A percentile compares a stretch with the other conserved stretches of the same genome.
These are phyloP conservation scores for Dionaea muscipula DNA, from an alignment of 179 eudicot genomes.

Conservation along the genomic window DNA sequence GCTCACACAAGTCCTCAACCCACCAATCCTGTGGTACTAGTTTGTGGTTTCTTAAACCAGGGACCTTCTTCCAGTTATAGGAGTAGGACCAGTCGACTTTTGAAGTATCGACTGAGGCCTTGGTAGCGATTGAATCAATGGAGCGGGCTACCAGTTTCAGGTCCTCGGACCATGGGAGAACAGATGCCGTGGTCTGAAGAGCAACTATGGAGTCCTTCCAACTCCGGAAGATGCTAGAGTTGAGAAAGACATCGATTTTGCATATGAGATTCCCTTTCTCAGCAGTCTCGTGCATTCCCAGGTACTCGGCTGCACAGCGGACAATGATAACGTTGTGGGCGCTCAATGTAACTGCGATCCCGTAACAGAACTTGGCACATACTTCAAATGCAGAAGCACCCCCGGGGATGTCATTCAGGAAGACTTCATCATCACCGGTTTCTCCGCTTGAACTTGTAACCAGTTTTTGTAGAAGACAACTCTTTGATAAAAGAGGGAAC, in stretches of 20 bases:
- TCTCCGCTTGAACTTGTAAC: constrained; percentile 41
- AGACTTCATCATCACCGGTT: constrained; percentile 45
- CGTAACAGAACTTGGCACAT: constrained; percentile 89
- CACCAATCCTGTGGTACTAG: constrained; percentile 87
- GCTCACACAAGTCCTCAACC: constrained; percentile 92
- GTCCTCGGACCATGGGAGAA: constrained; percentile 67
- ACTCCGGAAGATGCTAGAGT: constrained; percentile 62
- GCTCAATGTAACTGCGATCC: constrained; percentile 79
- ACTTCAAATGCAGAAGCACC: constrained; percentile 74
- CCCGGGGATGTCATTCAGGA: constrained; percentile 68
- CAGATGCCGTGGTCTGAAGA: constrained; percentile 58
- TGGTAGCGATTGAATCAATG: constrained; percentile 63
- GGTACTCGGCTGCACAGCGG: constrained; percentile 89
- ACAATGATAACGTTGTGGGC: constrained; percentile 67
- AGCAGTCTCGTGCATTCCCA: constrained; percentile 68
- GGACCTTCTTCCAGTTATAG: constrained; percentile 63
- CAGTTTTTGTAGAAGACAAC: constrained; percentile 53
- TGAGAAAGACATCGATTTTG: constrained; percentile 75
- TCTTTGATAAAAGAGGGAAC: constrained; percentile 84
- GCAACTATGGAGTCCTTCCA: constrained; percentile 94
- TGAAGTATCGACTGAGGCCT: constrained; percentile 57
- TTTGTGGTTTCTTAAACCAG: constrained; percentile 38
- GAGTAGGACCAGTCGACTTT: constrained; percentile 91
- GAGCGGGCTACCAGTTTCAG: constrained; percentile 53
- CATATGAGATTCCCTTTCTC: constrained; percentile 84